Percentiles rank a stretch among this genome's conserved stretches.
Conservation (phyloP, 805 yeast species). For the Starmera quercuum region DNA sequence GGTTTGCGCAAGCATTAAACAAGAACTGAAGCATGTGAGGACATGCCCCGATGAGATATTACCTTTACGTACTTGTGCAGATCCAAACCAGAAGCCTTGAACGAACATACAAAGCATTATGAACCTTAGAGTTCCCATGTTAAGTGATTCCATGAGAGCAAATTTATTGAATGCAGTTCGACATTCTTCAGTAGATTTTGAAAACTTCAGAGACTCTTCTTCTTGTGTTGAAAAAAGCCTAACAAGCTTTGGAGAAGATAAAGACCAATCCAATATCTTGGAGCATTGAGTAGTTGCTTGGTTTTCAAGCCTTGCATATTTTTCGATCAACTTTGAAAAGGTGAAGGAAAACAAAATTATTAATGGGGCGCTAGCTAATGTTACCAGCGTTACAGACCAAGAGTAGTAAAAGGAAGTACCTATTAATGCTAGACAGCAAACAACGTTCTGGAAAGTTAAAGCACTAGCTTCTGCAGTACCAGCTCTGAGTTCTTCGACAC, state of each 20-base stretch:
- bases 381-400: constrained; percentile 78
- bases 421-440: constrained; percentile 46
- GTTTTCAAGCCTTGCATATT: constrained; percentile 51
- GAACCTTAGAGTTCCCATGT: constrained; percentile 47
- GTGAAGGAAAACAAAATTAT: constrained; percentile 40
- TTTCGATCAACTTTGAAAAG: constrained; percentile 45
- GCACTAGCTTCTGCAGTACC: constrained; percentile 66
- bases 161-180: constrained; percentile 33
- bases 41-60: constrained; percentile 53
- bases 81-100: constrained; percentile 91
- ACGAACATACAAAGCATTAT: constrained; percentile 71
- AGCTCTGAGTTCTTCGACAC: constrained; percentile 64
- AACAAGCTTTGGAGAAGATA: constrained; percentile 52
- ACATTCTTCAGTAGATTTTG: constrained; percentile 19
- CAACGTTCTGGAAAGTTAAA: constrained; percentile 41
- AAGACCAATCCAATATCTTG: constrained; percentile 60
- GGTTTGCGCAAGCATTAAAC: constrained; percentile 62
- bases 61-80: constrained; percentile 47
- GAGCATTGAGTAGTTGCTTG: constrained; percentile 45
- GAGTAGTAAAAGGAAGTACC: constrained; percentile 67
- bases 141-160: constrained; percentile 43
- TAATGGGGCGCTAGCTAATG: constrained; percentile 69
- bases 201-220: constrained; percentile 41
- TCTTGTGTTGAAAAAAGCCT: constrained; percentile 51
- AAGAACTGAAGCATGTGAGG: constrained; percentile 76